Conservation (phyloP, 768 basidiomycete genomes). For the Panaeolus cyanescens region DNA sequence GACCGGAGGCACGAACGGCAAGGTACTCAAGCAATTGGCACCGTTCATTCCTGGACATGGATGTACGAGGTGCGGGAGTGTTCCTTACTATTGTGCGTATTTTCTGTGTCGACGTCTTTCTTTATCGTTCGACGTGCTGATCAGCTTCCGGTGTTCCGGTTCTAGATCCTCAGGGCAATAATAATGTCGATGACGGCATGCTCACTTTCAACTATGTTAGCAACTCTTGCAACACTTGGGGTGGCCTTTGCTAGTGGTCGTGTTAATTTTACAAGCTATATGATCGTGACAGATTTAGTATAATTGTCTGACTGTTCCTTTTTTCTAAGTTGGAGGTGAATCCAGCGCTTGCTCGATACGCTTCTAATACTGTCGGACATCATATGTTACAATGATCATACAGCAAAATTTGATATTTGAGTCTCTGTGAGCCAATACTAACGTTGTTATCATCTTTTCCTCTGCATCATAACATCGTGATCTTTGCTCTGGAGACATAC, state of each 20-base stretch:
- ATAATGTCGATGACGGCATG: background rate
- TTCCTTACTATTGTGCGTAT: background rate
- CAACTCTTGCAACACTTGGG: background rate
- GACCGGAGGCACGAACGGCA: background rate
- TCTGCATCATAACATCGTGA: too few relatives aligned
- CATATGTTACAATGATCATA: too few relatives aligned
- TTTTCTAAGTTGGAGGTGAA: too few relatives aligned
- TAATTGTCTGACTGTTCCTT: too few relatives aligned
- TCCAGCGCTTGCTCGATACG: too few relatives aligned
- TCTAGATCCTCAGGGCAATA: background rate
- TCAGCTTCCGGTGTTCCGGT: background rate
- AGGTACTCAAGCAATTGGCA: background rate
- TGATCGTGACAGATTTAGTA: too few relatives aligned
- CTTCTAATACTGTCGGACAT: too few relatives aligned
- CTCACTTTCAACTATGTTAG: background rate
- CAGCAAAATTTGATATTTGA: too few relatives aligned
- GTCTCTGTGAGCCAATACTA: too few relatives aligned
- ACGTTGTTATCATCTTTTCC: too few relatives aligned
- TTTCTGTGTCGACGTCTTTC: background rate
- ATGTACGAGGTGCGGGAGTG: background rate
- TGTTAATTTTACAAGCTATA: too few relatives aligned
- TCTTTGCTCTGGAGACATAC: too few relatives aligned
- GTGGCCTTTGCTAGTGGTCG: background rate
- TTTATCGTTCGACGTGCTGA: background rate
- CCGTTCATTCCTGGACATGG: background rate